Evolutionary conservation across 305 asterid genomes (phyloP).

Genomic region (Andrographis paniculata): DNA sequence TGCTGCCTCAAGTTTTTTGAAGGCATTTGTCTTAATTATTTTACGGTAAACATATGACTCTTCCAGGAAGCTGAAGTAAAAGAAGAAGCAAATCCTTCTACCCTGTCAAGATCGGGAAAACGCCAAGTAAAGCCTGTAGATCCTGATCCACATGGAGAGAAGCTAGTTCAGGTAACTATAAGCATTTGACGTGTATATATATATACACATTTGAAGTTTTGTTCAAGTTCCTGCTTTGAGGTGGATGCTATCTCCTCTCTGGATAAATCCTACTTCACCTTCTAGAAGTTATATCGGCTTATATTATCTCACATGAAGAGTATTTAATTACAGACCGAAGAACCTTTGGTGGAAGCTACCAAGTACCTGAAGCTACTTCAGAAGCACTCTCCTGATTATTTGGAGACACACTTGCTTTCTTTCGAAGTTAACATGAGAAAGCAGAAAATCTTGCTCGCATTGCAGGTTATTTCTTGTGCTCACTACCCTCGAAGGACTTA

Average conservation of each 20-base stretch:
- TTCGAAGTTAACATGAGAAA: constrained; percentile 95
- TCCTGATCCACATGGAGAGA: constrained; percentile 47
- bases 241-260: no score
- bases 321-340: constrained; percentile 64
- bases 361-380: constrained; percentile 94
- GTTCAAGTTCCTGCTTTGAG: no score
- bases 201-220: no score
- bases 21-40: constrained; percentile 8
- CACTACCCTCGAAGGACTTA: no score
- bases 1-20: constrained; percentile 17
- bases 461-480: constrained; percentile 47
- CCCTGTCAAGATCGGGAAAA: constrained; percentile 70
- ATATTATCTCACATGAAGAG: no score
- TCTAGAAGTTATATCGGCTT: no score
- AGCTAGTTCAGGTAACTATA: constrained; percentile 63
- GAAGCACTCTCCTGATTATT: constrained; percentile 75
- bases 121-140: constrained; percentile 53
- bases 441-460: constrained; percentile 75
- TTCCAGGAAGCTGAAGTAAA: constrained; percentile 51
- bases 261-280: background rate
- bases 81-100: constrained; percentile 62
- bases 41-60: constrained; percentile 4
- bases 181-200: no score
- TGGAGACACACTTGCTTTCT: constrained; percentile 83
- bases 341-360: constrained; percentile 84